Evolutionary conservation across 179 eudicot genomes (phyloP).

Genomic region (Spergularia azorica): DNA sequence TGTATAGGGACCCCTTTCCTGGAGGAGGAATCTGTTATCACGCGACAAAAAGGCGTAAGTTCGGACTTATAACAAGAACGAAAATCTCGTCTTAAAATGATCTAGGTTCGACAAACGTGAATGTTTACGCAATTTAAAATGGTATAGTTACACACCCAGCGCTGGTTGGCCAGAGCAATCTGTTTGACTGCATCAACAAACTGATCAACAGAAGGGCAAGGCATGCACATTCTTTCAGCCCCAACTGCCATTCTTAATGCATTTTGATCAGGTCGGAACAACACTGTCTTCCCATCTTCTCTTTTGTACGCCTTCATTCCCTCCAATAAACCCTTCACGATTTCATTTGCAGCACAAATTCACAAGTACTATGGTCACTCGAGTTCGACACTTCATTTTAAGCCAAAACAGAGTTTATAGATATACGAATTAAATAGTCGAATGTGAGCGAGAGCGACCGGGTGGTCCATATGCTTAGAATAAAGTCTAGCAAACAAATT

Average conservation of each 20-base stretch:
- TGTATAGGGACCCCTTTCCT: slow-evolving; percentile 37
- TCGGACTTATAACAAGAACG: too few species aligned
- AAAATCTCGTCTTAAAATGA: not conserved
- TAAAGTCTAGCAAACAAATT: too few species aligned
- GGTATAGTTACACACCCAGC: slow-evolving; percentile 19
- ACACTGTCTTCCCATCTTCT: slow-evolving; percentile 21
- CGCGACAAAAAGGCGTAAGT: not conserved
- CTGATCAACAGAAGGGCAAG: slow-evolving; percentile 33
- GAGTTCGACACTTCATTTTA: too few species aligned
- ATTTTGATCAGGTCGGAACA: slow-evolving; percentile 35
- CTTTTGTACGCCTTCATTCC: slow-evolving; percentile 31
- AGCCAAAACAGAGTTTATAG: too few species aligned
- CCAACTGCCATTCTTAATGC: slow-evolving; percentile 26
- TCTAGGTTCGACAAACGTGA: not conserved
- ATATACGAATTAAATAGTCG: too few species aligned
- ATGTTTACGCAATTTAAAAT: too few species aligned
- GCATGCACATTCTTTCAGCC: slow-evolving; percentile 35
- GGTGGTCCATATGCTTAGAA: too few species aligned
- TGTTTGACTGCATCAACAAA: slow-evolving; percentile 34
- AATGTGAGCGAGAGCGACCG: too few species aligned
- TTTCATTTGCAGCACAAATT: not conserved
- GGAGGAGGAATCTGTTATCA: slow-evolving; percentile 36
- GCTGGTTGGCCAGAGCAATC: slow-evolving; percentile 31
- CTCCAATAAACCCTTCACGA: slow-evolving; percentile 29
- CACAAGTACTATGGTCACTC: not conserved